These are phyloP conservation scores for Phytophthora nicotianae DNA, from an alignment of 352 stramenopile genomes.

Conservation along the genomic window DNA sequence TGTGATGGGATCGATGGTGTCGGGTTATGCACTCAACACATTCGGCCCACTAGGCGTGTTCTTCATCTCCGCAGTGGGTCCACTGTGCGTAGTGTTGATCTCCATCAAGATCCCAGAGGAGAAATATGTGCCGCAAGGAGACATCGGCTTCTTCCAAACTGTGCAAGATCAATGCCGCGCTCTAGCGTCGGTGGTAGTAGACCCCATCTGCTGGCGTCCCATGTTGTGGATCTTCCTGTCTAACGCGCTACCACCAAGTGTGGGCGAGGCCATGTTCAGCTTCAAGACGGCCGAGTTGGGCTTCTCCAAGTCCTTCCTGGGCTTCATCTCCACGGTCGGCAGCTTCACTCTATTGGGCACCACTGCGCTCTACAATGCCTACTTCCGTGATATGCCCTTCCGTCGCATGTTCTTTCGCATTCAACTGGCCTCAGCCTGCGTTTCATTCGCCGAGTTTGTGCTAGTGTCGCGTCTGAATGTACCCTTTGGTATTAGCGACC, in stretches of 20 bases:
- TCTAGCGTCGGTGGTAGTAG: conserved; percentile 62
- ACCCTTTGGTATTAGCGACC: conserved; percentile 59
- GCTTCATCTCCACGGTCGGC: conserved; percentile 78
- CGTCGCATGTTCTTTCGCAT: conserved; percentile 78
- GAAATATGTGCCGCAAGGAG: conserved; percentile 31
- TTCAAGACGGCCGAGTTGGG: conserved; percentile 80
- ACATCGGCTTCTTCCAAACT: conserved; percentile 54
- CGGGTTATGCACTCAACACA: conserved; percentile 57
- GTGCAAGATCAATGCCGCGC: conserved; percentile 55
- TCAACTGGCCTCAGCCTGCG: conserved; percentile 67
- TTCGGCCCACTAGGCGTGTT: conserved; percentile 74
- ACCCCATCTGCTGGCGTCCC: conserved; percentile 78
- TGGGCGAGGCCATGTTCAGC: conserved; percentile 85
- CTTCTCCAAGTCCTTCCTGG: conserved; percentile 81
- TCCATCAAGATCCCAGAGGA: conserved; percentile 69
- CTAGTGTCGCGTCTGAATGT: conserved; percentile 77
- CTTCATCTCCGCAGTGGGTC: conserved; percentile 73
- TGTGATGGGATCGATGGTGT: conserved; percentile 74
- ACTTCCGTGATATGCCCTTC: conserved; percentile 82
- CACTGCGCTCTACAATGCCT: conserved; percentile 80
- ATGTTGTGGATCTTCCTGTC: conserved; percentile 87
- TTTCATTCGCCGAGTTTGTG: conserved; percentile 74
- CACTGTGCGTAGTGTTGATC: conserved; percentile 66
- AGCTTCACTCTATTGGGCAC: conserved; percentile 74
- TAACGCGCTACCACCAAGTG: conserved; percentile 68